These are phyloP conservation scores for Xylaria scruposa DNA, from an alignment of 495 filamentous ascomycete species.

Conservation along the genomic window DNA sequence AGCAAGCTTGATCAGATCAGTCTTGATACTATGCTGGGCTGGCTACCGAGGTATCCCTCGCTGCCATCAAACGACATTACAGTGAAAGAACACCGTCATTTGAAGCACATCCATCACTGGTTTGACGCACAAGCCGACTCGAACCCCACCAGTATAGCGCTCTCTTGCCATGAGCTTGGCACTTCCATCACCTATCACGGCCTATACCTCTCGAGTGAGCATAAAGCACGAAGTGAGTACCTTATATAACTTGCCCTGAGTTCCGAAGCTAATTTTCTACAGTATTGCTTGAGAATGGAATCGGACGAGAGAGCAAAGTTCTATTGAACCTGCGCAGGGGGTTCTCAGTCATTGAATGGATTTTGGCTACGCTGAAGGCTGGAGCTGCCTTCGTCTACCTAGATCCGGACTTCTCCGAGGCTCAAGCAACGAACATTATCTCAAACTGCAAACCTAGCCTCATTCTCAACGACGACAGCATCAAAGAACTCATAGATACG, in stretches of 20 bases:
- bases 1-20: not conserved
- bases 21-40: not conserved
- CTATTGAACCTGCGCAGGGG: not conserved
- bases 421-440: not conserved
- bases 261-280: not conserved
- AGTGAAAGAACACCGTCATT: not conserved
- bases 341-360: slow-evolving; percentile 11
- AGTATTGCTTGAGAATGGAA: not conserved
- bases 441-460: not conserved
- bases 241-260: not conserved
- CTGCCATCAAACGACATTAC: not conserved
- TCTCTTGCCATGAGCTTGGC: slow-evolving; percentile 1
- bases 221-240: not conserved
- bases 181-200: slow-evolving; percentile 3
- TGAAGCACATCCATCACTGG: slow-evolving; percentile 10
- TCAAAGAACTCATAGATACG: not conserved
- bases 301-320: slow-evolving; percentile 3
- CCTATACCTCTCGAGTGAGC: not conserved
- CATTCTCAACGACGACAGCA: not conserved
- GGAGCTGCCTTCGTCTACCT: slow-evolving; percentile 2
- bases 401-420: slow-evolving; percentile 1
- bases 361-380: not conserved
- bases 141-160: not conserved
- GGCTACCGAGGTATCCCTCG: slow-evolving; percentile 6
- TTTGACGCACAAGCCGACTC: slow-evolving; percentile 8